Evolutionary conservation across 495 filamentous ascomycete genomes (phyloP).

Genomic region (Lichenothelia convexa): DNA sequence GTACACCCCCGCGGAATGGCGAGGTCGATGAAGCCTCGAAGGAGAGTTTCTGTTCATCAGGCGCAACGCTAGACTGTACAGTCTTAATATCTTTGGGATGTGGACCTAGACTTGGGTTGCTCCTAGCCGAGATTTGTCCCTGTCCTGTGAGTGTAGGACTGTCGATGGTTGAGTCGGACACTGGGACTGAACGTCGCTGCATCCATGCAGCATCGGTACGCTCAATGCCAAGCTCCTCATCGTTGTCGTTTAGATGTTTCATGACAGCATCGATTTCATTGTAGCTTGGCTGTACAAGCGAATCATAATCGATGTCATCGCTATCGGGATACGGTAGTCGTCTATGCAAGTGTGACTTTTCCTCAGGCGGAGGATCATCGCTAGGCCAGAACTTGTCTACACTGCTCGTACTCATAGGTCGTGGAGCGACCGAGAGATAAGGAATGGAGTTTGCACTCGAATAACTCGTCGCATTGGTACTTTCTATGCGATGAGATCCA

Average conservation of each 20-base stretch:
- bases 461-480: neutral
- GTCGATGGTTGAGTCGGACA: no score
- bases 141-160: no score
- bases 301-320: slow-evolving; percentile 12
- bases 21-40: no score
- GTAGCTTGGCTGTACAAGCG: slow-evolving; percentile 36
- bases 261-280: slow-evolving; percentile 76
- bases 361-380: slow-evolving; percentile 7
- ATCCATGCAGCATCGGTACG: slow-evolving; percentile 19
- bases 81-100: no score
- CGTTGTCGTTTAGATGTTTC: slow-evolving; percentile 55
- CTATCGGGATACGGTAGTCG: slow-evolving; percentile 14
- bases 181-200: slow-evolving; percentile 20
- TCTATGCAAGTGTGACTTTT: neutral
- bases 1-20: no score
- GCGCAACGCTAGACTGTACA: no score
- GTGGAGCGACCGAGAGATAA: neutral
- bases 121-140: no score
- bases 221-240: slow-evolving; percentile 54
- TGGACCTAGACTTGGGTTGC: no score
- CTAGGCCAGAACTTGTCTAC: slow-evolving; percentile 18
- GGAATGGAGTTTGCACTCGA: neutral
- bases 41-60: no score
- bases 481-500: neutral
- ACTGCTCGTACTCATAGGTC: slow-evolving; percentile 13